Conservation (phyloP, 345 rosid genomes). For the Nephelium lappaceum region DNA sequence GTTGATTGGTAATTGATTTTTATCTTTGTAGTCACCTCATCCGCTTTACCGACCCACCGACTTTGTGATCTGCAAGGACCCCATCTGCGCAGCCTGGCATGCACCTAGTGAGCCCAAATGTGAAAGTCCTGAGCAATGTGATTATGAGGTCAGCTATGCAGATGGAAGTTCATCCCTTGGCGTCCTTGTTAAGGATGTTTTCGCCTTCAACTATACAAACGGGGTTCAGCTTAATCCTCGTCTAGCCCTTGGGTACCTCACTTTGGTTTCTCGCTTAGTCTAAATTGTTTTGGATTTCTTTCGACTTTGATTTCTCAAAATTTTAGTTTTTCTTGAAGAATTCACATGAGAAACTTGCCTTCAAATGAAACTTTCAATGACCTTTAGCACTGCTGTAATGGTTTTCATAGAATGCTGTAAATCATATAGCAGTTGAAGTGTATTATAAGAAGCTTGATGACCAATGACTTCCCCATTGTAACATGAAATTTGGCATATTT, state of each 20-base stretch:
- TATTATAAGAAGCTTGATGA: conserved; percentile 4
- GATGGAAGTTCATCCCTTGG: conserved; percentile 95
- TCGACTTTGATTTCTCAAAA: not conserved
- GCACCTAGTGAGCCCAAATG: conserved; percentile 49
- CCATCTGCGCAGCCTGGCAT: conserved; percentile 74
- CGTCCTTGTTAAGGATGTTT: conserved; percentile 78
- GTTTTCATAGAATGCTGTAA: not conserved
- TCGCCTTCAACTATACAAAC: conserved; percentile 61
- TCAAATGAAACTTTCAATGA: not conserved
- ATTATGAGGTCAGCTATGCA: conserved; percentile 88
- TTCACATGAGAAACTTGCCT: not conserved
- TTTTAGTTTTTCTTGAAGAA: not conserved
- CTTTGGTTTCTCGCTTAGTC: not conserved
- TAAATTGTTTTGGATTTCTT: not conserved
- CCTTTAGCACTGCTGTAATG: not conserved
- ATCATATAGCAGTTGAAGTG: not conserved
- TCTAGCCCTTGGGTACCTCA: conserved; percentile 71
- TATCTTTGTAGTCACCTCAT: conserved; percentile 73
- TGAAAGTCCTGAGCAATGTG: conserved; percentile 71
- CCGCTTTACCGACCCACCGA: conserved; percentile 81
- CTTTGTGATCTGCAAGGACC: conserved; percentile 70
- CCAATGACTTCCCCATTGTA: too few relatives aligned
- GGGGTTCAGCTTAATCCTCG: conserved; percentile 60
- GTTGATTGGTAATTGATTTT: not conserved
- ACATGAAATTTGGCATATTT: not conserved